Conservation (phyloP, 345 rosid genomes). For the Rhodamnia argentea region DNA sequence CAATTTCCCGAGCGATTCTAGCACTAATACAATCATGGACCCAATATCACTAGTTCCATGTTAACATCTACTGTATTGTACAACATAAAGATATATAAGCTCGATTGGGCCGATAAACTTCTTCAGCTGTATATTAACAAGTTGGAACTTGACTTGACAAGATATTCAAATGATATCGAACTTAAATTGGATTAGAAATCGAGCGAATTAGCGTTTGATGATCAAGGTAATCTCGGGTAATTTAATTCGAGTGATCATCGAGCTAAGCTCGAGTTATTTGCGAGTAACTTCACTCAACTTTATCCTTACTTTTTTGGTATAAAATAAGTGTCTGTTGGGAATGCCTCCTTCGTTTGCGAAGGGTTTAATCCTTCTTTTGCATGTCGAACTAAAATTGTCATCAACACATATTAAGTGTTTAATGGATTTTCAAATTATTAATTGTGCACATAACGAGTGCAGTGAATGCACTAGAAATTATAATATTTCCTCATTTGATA, state of each 20-base stretch:
- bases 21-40: no score
- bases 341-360: rapidly evolving
- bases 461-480: neutral
- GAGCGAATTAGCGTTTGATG: rapidly evolving
- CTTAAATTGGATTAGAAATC: neutral
- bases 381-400: neutral
- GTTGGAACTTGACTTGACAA: neutral
- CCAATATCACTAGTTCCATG: no score
- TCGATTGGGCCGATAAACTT: no score
- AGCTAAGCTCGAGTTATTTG: rapidly evolving
- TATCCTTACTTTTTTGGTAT: neutral
- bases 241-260: rapidly evolving
- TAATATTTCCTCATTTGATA: rapidly evolving
- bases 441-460: rapidly evolving
- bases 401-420: rapidly evolving
- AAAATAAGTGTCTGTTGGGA: rapidly evolving
- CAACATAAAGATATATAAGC: no score
- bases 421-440: rapidly evolving
- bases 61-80: no score
- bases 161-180: neutral
- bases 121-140: rapidly evolving
- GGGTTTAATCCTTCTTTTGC: rapidly evolving
- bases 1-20: no score
- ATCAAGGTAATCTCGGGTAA: rapidly evolving
- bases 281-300: rapidly evolving